Evolutionary conservation across 192 early-diverging fungal species (phyloP).

Genomic region (Coemansia sp.): DNA sequence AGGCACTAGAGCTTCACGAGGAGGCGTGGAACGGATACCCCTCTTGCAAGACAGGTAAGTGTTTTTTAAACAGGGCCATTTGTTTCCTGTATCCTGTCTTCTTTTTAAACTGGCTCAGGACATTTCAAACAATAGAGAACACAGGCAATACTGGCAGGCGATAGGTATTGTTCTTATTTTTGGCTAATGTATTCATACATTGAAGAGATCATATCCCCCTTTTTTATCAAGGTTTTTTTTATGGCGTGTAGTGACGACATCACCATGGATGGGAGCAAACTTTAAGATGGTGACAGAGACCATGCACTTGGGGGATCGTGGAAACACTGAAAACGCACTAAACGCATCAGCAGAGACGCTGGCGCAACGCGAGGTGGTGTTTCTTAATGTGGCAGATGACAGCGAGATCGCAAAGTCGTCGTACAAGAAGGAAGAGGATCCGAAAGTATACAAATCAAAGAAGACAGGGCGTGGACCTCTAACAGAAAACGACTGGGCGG

Average conservation of each 20-base stretch:
- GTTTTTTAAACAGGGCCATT: too few species aligned
- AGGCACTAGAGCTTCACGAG: slow-evolving; percentile 69
- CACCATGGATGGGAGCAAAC: slow-evolving; percentile 68
- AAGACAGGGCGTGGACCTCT: slow-evolving; percentile 73
- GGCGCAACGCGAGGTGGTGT: slow-evolving; percentile 63
- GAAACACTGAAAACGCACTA: slow-evolving; percentile 66
- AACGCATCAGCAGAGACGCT: slow-evolving; percentile 48
- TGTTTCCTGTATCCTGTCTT: too few species aligned
- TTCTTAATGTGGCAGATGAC: slow-evolving; percentile 71
- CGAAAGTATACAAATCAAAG: slow-evolving; percentile 59
- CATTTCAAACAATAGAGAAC: too few species aligned
- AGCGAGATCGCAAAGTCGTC: slow-evolving; percentile 48
- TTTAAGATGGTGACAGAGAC: slow-evolving; percentile 76
- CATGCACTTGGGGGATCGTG: slow-evolving; percentile 70
- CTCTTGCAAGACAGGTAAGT: slow-evolving; percentile 57
- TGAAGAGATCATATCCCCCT: background rate
- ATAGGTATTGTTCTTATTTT: slow-evolving; percentile 7
- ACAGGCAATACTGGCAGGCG: too few species aligned
- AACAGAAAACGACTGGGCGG: slow-evolving; percentile 56
- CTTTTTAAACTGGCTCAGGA: too few species aligned
- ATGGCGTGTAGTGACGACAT: slow-evolving; percentile 45
- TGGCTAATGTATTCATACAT: background rate
- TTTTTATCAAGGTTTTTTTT: background rate
- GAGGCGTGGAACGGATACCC: slow-evolving; percentile 86
- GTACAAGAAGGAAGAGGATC: slow-evolving; percentile 66